Evolutionary conservation across 176 grass and related monocot genomes (phyloP), one percentile per base, ranked within the genome.

Genomic region (Oryza officinalis): DNA sequence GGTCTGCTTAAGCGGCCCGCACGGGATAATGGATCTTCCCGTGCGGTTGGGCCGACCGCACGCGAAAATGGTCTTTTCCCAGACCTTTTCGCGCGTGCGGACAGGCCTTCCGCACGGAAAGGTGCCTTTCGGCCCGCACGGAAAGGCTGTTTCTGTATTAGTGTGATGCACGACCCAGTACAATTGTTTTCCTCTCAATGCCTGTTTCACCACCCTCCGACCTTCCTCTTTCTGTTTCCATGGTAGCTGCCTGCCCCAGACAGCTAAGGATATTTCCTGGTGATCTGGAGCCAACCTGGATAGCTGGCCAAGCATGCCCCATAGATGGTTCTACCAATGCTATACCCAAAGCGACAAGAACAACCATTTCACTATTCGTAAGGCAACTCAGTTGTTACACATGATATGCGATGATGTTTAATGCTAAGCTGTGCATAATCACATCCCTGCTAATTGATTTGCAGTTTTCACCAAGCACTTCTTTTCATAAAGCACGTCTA

Each of bases 401-500:
- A 68, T 82, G 68, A 44, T 66, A 82, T 41, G 23, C 25, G 33
- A 74, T 86, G 69, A 68, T 82, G 44, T 57, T 83, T 74, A 81
- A 44, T 75, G 27, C 63, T 57, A 54, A 33, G 12, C 47, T 74
- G 20, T 13, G 20, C 32, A 68, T 69, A 76, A 77, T 81, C 32
- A 35, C 8, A 69, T 27, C 18, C 15, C 33, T 25, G 8, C 74
- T 68, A 15, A 20, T 76, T 50, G 3, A 81, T 73, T 66, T 84
- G 22, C 6, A 74, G 23, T 90, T 70, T 68, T 50, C 4, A 52
- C 40, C 25, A 33, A 50, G 27, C 72, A 59, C 13, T 77, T 59
- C 18, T 77, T 54, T 20, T 43, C n/a, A n/a, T n/a, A n/a, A n/a
- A 95, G 93, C 50, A 74, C 75, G 40, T 75, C 26, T 13, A 78